phyloP scores from a whole-genome alignment of 2,329 filamentous ascomycete species.

The Torrubiellomyces zombiae region DNA sequence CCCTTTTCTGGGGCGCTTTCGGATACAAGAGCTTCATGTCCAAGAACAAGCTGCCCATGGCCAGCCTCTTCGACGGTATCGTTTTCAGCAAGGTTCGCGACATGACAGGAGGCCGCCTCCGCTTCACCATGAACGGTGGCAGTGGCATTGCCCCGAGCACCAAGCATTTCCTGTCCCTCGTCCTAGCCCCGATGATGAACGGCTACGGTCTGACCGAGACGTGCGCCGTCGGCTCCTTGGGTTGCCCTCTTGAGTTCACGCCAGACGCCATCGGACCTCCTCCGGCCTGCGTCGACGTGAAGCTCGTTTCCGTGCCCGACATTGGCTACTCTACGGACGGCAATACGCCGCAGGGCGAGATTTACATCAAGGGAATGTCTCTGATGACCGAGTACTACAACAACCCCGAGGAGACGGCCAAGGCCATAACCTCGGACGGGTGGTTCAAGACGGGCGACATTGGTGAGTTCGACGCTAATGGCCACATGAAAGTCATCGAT shows the following conservation, averaged over 20 bases:
- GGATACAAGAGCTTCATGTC: constrained; percentile 43
- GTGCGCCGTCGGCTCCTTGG: constrained; percentile 64
- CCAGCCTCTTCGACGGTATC: constrained; percentile 56
- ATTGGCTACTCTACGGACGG: constrained; percentile 67
- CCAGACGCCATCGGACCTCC: constrained; percentile 62
- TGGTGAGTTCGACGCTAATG: constrained; percentile 67
- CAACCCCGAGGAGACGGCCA: constrained; percentile 70
- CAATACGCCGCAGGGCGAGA: constrained; percentile 75
- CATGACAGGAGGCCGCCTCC: constrained; percentile 72
- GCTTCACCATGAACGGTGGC: constrained; percentile 87
- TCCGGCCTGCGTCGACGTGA: constrained; percentile 64
- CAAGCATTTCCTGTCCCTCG: constrained; percentile 77
- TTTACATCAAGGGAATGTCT: constrained; percentile 66
- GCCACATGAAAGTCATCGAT: constrained; percentile 77
- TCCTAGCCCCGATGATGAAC: constrained; percentile 82
- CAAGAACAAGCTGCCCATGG: constrained; percentile 43
- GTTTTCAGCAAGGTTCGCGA: constrained; percentile 89
- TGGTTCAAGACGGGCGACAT: constrained; percentile 98
- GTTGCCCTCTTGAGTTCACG: constrained; percentile 74
- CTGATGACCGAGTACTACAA: constrained; percentile 69
- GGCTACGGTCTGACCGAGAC: constrained; percentile 96
- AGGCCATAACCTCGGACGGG: constrained; percentile 62
- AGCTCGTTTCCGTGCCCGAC: constrained; percentile 80
- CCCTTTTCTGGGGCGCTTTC: constrained; percentile 59
- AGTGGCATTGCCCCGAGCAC: constrained; percentile 81